Percentiles rank a stretch among this genome's conserved stretches.
Evolutionary conservation across 371 early-diverging fungal genomes (phyloP).

Genomic region (Catenaria anguillulae): DNA sequence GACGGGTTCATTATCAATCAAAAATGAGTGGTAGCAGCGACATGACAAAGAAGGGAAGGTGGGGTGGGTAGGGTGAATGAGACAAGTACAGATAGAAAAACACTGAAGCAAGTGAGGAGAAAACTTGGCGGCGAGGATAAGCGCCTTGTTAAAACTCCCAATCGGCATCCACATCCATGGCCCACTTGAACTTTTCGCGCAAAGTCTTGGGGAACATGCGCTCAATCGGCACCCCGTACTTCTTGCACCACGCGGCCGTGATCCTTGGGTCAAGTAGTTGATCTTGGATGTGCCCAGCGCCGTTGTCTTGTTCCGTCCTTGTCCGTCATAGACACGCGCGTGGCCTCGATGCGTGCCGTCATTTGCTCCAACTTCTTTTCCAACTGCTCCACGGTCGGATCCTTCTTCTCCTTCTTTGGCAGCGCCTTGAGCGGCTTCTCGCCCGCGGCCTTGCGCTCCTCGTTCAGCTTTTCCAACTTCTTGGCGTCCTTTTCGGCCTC

Average conservation of each 20-base stretch:
- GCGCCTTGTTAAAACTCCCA: constrained; percentile 43
- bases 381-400: constrained; percentile 45
- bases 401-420: constrained; percentile 26
- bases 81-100: too few relatives aligned
- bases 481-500: constrained; percentile 45
- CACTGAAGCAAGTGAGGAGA: too few relatives aligned
- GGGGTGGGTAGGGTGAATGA: too few relatives aligned
- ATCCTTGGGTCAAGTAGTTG: constrained; percentile 97
- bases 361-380: constrained; percentile 46
- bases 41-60: too few relatives aligned
- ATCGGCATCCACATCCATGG: constrained; percentile 51
- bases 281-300: constrained; percentile 92
- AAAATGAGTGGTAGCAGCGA: too few relatives aligned
- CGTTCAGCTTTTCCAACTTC: constrained; percentile 50
- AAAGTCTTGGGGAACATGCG: constrained; percentile 83
- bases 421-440: constrained; percentile 29
- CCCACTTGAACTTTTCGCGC: constrained; percentile 94
- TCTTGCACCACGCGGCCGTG: constrained; percentile 81
- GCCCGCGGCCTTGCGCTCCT: constrained; percentile 21
- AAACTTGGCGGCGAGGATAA: too few relatives aligned
- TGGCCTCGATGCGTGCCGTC: constrained; percentile 46
- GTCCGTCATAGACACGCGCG: constrained; percentile 51
- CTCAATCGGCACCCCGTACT: constrained; percentile 70
- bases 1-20: too few relatives aligned
- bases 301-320: constrained; percentile 94